phyloP scores from a whole-genome alignment of 306 rosid genomes.

The Prunus salicina region DNA sequence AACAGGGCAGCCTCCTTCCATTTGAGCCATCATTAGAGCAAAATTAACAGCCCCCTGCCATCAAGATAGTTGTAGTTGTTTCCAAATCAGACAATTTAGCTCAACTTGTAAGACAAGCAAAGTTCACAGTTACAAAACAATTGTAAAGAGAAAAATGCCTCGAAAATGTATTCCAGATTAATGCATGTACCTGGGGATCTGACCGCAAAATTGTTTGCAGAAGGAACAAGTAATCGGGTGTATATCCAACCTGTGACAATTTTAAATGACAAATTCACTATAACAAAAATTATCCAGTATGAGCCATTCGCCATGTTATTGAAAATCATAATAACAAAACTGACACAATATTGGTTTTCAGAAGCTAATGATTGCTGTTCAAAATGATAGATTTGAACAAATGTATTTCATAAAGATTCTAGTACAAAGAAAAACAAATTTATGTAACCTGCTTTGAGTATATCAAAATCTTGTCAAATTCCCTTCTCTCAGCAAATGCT shows the following conservation, averaged over 20 bases:
- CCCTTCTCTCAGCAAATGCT: slow-evolving; percentile 88
- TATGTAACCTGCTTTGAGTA: slow-evolving; percentile 79
- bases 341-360: not conserved
- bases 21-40: slow-evolving; percentile 98
- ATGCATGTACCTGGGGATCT: slow-evolving; percentile 78
- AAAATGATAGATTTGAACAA: not conserved
- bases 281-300: not conserved
- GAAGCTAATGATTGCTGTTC: not conserved
- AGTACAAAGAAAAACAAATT: slow-evolving; percentile 9
- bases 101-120: not conserved
- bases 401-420: not conserved
- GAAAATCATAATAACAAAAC: not conserved
- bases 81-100: not conserved
- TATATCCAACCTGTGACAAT: slow-evolving; percentile 80
- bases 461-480: slow-evolving; percentile 84
- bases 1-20: slow-evolving; percentile 99
- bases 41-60: slow-evolving; percentile 97
- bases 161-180: not conserved
- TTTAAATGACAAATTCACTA: slow-evolving; percentile 14
- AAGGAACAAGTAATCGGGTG: slow-evolving; percentile 94
- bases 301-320: not conserved
- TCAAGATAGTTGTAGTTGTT: slow-evolving; percentile 7
- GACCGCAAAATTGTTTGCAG: slow-evolving; percentile 91
- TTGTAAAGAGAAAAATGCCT: not conserved
- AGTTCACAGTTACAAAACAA: not conserved